Base-by-base conservation (phyloP, 179 eudicot species). In the Dionaea muscipula region DNA sequence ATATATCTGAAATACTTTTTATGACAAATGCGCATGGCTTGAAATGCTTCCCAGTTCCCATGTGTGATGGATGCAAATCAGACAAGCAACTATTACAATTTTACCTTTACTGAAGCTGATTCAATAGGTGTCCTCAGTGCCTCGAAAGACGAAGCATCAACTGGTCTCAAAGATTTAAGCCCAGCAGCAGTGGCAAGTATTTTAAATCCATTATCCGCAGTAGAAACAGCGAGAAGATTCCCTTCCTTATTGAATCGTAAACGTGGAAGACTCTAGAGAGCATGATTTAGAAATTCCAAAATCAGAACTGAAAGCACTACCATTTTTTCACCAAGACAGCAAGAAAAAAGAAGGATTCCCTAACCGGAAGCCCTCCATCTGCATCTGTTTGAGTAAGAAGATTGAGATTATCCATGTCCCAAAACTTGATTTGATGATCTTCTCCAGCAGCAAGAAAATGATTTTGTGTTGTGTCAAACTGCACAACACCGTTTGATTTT, bases 401-500 rank as follows among this genome's bases (percentile, higher is more conserved):
- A 60, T 69, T 80, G 56, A 26, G 43, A 53, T 67, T 78, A 61
- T 91, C 95, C 95, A 87, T 84, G 61, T 91, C 95, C 98, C 98
- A 91, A 63, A 87, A 91, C 67, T 91, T 91, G 36, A 91, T 84
- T 63, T 82, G 87, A 68, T 65, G 72, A 45, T 91, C 94, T 62
- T 91, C 95, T 55, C 98, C 98, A 4, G 71, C 98, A 33, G 94
- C 98, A 71, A 91, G 75, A 56, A 86, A 84, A 70, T 72, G 89
- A 65, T 87, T 91, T 65, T 84, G 85, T 55, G 98, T 82, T 1
- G 94, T 80, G 59, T 91, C 98, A 53, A 87, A 91, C 36, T 87
- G 95, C 67, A 84, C 86, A 62, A 87, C 78, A 51, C 93, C 95
- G 44, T 45, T 69, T 51, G 86, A 80, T 62, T 81, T 81, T 68